These are phyloP conservation scores for Ceriops tagal DNA, from an alignment of 345 rosid species.

Conservation along the genomic window DNA sequence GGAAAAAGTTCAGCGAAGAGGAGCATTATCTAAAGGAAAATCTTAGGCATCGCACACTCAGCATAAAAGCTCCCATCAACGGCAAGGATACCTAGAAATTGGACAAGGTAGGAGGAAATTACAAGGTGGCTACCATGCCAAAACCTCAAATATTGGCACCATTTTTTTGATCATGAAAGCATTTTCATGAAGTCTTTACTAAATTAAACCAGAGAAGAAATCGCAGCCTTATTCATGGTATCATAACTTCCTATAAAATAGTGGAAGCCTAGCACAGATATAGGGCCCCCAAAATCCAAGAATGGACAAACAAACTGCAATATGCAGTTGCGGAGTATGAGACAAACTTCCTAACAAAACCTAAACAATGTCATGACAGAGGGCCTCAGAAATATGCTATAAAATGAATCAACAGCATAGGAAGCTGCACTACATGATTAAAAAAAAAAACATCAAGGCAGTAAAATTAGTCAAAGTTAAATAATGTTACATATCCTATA, in stretches of 20 bases:
- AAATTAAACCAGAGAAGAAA: not conserved
- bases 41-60: not conserved
- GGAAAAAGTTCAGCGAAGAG: not conserved
- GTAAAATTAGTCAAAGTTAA: no score
- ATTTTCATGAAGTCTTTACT: not conserved
- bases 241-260: not conserved
- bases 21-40: not conserved
- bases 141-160: not conserved
- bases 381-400: not conserved
- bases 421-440: no score
- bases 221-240: not conserved
- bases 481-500: no score
- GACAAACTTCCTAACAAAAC: not conserved
- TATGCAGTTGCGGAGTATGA: not conserved
- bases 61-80: not conserved
- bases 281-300: not conserved
- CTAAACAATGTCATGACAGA: not conserved
- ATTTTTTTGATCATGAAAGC: not conserved
- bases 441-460: no score
- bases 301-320: not conserved
- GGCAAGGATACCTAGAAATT: constrained; percentile 1
- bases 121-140: not conserved
- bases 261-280: not conserved
- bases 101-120: not conserved
- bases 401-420: not conserved